These are phyloP conservation scores for Penicillium desertorum DNA, from an alignment of 495 filamentous ascomycete genomes.

Conservation along the genomic window DNA sequence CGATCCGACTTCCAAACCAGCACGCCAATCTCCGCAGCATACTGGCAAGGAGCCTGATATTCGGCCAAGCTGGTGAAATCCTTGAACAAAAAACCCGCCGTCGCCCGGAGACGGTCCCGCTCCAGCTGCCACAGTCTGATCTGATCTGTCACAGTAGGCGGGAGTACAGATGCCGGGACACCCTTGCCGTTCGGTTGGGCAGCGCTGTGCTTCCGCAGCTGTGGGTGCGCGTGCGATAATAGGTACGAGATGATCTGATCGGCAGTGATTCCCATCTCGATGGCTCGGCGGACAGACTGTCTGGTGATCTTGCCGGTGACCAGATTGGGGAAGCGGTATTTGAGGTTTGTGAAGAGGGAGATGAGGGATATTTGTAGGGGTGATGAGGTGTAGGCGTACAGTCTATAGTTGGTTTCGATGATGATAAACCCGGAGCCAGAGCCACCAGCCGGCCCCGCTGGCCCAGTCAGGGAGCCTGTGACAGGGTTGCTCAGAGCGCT, in stretches of 20 bases:
- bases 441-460: slow-evolving; percentile 39
- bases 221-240: slow-evolving; percentile 83
- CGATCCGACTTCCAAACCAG: slow-evolving; percentile 79
- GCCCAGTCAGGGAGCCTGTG: slow-evolving; percentile 37
- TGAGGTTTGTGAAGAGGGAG: slow-evolving; percentile 81
- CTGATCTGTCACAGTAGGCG: slow-evolving; percentile 95
- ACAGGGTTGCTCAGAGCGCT: slow-evolving; percentile 51
- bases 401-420: slow-evolving; percentile 96
- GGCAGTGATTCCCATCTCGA: slow-evolving; percentile 86
- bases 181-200: slow-evolving; percentile 41
- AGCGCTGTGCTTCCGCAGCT: slow-evolving; percentile 70
- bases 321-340: slow-evolving; percentile 86
- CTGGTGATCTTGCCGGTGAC: slow-evolving; percentile 87
- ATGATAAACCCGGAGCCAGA: slow-evolving; percentile 79
- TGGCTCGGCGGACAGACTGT: slow-evolving; percentile 79
- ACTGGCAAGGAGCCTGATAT: slow-evolving; percentile 69
- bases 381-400: slow-evolving; percentile 94
- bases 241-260: slow-evolving; percentile 93
- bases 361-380: slow-evolving; percentile 91
- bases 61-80: slow-evolving; percentile 77
- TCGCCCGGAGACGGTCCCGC: slow-evolving; percentile 84
- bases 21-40: slow-evolving; percentile 92
- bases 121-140: slow-evolving; percentile 98
- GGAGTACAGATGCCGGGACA: slow-evolving; percentile 61
- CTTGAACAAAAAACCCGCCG: slow-evolving; percentile 80